Conservation (phyloP, 192 early-diverging fungal genomes). For the Podila verticillata region DNA sequence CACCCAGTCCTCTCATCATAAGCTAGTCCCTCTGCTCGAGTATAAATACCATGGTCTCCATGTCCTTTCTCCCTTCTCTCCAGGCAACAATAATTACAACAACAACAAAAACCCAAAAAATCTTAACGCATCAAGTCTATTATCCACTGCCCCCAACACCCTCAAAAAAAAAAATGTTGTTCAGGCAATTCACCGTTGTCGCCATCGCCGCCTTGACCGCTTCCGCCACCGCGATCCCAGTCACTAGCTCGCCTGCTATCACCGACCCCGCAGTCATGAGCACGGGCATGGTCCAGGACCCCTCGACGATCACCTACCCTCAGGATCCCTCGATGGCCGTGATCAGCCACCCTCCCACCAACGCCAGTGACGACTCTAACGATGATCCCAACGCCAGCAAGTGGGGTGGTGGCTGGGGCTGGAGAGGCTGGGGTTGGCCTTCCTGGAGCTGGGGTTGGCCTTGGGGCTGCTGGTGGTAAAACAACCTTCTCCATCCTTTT, state of each 20-base stretch:
- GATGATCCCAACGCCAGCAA: not conserved
- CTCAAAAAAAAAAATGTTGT: not conserved
- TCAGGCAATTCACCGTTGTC: not conserved
- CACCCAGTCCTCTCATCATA: not conserved
- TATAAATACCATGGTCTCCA: conserved; percentile 1
- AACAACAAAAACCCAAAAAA: not conserved
- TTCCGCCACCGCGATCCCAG: not conserved
- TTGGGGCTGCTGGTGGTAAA: not conserved
- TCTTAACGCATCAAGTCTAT: not conserved
- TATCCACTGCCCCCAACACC: not conserved
- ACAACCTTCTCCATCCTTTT: not conserved
- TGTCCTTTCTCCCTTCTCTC: not conserved
- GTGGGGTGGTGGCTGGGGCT: conserved; percentile 2
- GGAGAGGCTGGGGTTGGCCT: not conserved
- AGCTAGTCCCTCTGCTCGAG: not conserved
- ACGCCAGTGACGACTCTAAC: not conserved
- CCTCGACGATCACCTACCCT: not conserved
- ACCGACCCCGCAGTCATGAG: no score
- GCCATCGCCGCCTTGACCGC: not conserved
- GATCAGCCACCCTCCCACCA: not conserved
- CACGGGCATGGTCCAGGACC: no score
- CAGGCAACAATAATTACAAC: not conserved
- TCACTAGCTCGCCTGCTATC: not conserved
- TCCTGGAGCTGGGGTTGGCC: not conserved
- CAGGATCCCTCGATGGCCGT: not conserved